Evolutionary conservation across 1,139 yeast genomes (phyloP).

Genomic region (Nakaseomyces kungkrabaensis): DNA sequence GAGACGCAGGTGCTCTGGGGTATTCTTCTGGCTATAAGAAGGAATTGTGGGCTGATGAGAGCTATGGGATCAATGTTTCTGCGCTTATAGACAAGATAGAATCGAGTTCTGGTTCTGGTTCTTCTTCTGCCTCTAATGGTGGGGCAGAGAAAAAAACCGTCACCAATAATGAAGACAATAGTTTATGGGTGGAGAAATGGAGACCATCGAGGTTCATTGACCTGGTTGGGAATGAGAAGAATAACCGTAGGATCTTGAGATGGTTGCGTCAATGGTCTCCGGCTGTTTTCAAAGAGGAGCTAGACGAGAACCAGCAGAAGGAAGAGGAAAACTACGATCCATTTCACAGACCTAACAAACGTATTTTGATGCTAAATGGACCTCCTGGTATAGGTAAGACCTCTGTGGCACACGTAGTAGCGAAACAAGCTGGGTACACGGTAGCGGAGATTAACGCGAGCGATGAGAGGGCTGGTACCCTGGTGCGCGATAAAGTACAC

Average conservation of each 20-base stretch:
- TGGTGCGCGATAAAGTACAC: constrained; percentile 50
- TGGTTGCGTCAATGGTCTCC: constrained; percentile 83
- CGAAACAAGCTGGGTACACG: constrained; percentile 72
- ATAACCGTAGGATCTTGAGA: constrained; percentile 57
- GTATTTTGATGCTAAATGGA: constrained; percentile 69
- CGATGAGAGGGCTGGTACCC: constrained; percentile 59
- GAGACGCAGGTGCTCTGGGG: neutral
- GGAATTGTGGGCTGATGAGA: constrained; percentile 22
- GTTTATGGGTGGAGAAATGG: constrained; percentile 74
- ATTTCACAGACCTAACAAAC: constrained; percentile 59
- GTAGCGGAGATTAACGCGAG: constrained; percentile 85
- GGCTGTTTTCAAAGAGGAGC: constrained; percentile 46
- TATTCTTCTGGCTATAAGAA: neutral
- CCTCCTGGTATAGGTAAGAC: constrained; percentile 98
- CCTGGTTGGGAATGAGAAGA: constrained; percentile 70
- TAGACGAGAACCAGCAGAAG: constrained; percentile 12
- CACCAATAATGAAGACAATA: constrained; percentile 4
- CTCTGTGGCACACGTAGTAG: constrained; percentile 75
- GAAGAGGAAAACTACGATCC: constrained; percentile 35
- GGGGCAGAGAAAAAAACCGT: neutral
- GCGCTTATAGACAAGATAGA: constrained; percentile 29
- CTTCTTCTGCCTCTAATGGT: no score
- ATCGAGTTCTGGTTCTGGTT: constrained; percentile 1
- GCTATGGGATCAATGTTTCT: constrained; percentile 32
- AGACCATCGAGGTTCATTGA: constrained; percentile 67